Evolutionary conservation across 352 stramenopile genomes (phyloP).

Genomic region (Phytophthora rubi): DNA sequence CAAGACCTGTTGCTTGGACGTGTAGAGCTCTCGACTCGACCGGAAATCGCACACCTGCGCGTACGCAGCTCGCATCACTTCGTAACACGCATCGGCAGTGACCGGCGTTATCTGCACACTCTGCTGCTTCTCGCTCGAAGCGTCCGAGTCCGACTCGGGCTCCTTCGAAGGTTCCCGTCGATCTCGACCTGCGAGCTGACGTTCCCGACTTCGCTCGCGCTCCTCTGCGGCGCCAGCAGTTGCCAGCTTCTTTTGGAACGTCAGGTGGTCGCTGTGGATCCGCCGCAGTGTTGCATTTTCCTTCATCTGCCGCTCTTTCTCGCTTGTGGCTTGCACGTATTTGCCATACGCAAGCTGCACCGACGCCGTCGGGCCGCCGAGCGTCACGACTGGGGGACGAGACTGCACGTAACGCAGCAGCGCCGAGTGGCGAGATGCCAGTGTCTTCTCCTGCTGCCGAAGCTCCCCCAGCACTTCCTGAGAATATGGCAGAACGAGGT

Average conservation of each 20-base stretch:
- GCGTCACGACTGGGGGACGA: conserved; percentile 10
- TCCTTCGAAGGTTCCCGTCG: conserved; percentile 8
- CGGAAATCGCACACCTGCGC: conserved; percentile 30
- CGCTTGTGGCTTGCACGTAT: conserved; percentile 35
- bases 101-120: conserved; percentile 27
- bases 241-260: conserved; percentile 38
- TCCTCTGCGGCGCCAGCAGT: conserved; percentile 15
- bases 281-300: conserved; percentile 39
- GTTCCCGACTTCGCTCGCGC: conserved; percentile 8
- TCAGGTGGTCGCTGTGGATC: conserved; percentile 32
- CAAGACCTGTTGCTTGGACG: conserved; percentile 39
- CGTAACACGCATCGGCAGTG: conserved; percentile 36
- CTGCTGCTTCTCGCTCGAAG: conserved; percentile 11
- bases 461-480: conserved; percentile 46
- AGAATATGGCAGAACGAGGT: background rate
- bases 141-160: conserved; percentile 5
- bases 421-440: conserved; percentile 41
- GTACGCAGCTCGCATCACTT: conserved; percentile 49
- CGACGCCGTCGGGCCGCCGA: conserved; percentile 11
- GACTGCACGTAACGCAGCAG: conserved; percentile 24
- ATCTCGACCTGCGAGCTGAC: background rate
- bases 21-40: conserved; percentile 34
- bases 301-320: conserved; percentile 38
- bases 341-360: conserved; percentile 19
- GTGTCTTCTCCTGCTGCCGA: conserved; percentile 31